A percentile compares a stretch with the other conserved stretches of the same genome.
Evolutionary conservation across 176 grass and related monocot species (phyloP).

Genomic region (Puccinellia tenuiflora): DNA sequence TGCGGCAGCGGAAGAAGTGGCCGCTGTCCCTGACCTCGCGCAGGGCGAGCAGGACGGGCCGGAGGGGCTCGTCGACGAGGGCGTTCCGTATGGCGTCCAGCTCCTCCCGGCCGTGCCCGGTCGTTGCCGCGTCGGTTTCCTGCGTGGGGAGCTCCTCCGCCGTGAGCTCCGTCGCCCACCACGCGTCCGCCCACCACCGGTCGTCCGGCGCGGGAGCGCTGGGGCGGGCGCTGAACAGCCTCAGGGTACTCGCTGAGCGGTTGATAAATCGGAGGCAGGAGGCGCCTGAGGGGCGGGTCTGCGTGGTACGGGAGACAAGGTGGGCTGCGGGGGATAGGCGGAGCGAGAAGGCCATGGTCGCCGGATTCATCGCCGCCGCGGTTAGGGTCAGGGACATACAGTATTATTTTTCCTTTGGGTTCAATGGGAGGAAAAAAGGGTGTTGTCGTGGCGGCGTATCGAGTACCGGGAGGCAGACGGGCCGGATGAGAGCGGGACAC

Average conservation of each 20-base stretch:
- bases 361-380: neutral
- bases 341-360: neutral
- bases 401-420: no score
- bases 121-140: constrained; percentile 4
- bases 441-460: no score
- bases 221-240: neutral
- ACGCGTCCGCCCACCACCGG: neutral
- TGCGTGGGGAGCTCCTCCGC: constrained; percentile 2
- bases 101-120: constrained; percentile 16
- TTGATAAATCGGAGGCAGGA: neutral
- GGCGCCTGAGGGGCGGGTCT: neutral
- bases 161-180: constrained; percentile 4
- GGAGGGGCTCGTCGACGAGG: constrained; percentile 9
- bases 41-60: neutral
- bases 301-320: neutral
- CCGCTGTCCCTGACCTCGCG: neutral
- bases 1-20: neutral
- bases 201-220: neutral
- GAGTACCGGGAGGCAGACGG: no score
- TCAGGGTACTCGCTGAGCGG: neutral
- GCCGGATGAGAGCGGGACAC: no score
- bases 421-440: no score
- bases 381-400: no score
- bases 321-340: no score
- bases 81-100: constrained; percentile 7